These are phyloP conservation scores for Sporobolomyces roseus DNA, from an alignment of 768 basidiomycete species.

Conservation along the genomic window DNA sequence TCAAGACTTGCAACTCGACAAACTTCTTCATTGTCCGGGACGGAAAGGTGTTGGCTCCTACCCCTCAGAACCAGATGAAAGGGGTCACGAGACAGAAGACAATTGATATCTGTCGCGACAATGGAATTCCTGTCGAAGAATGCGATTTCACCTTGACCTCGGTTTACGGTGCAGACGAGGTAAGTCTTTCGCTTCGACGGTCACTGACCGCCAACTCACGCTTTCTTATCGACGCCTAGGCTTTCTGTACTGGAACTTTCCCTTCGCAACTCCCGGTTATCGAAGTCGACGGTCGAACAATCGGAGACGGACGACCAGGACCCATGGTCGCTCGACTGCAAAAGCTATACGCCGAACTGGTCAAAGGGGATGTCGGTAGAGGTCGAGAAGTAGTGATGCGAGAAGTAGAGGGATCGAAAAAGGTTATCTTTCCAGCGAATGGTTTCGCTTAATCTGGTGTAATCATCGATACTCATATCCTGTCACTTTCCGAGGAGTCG, in stretches of 20 bases:
- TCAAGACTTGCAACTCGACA: constrained; percentile 41
- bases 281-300: constrained; percentile 20
- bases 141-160: constrained; percentile 26
- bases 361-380: constrained; percentile 18
- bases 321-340: constrained; percentile 11
- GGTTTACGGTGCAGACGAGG: constrained; percentile 18
- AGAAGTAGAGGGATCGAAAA: not conserved
- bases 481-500: too few species aligned
- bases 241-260: constrained; percentile 27
- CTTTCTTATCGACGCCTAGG: not conserved
- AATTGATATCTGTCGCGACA: constrained; percentile 21
- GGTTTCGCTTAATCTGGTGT: too few species aligned
- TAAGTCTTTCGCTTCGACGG: not conserved
- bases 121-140: constrained; percentile 23
- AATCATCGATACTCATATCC: too few species aligned
- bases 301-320: constrained; percentile 21
- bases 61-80: constrained; percentile 32
- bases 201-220: not conserved
- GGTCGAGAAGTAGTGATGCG: constrained; percentile 5
- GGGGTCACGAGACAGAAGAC: constrained; percentile 34
- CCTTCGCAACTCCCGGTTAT: constrained; percentile 26
- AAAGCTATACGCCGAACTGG: constrained; percentile 10
- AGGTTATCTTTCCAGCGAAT: not conserved
- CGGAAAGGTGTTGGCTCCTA: constrained; percentile 34
- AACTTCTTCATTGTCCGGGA: constrained; percentile 40